phyloP scores from a whole-genome alignment of 2,329 filamentous ascomycete genomes.

The Beauveria scarabaeidicola region DNA sequence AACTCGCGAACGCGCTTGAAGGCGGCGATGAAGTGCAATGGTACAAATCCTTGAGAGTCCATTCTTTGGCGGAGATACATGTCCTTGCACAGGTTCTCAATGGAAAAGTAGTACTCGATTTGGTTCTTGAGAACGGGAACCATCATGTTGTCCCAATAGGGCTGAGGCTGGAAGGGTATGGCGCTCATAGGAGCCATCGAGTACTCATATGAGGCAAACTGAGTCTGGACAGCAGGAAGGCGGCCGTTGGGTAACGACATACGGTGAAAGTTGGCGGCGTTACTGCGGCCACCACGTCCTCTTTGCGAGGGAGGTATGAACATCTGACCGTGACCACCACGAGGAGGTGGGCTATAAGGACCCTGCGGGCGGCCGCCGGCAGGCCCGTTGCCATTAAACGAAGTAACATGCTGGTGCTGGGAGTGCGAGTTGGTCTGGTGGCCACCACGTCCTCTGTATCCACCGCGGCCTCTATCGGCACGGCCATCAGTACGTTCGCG shows the following conservation, averaged over 20 bases:
- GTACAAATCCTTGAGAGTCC: constrained; percentile 91
- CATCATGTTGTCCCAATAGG: constrained; percentile 45
- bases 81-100: constrained; percentile 93
- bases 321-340: constrained; percentile 27
- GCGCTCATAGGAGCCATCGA: constrained; percentile 30
- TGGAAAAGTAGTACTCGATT: constrained; percentile 92
- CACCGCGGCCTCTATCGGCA: constrained; percentile 34
- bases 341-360: constrained; percentile 36
- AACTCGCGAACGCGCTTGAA: constrained; percentile 62
- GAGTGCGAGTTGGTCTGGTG: constrained; percentile 31
- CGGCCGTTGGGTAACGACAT: constrained; percentile 32
- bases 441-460: constrained; percentile 37
- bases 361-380: constrained; percentile 25
- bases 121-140: constrained; percentile 37
- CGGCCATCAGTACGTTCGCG: constrained; percentile 30
- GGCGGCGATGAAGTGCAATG: constrained; percentile 65
- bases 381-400: constrained; percentile 29
- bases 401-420: constrained; percentile 25
- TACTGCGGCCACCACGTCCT: constrained; percentile 22
- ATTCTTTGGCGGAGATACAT: constrained; percentile 80
- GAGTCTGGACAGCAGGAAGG: constrained; percentile 29
- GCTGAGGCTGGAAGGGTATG: constrained; percentile 28
- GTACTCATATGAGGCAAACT: constrained; percentile 31
- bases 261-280: constrained; percentile 27
- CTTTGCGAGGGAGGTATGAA: constrained; percentile 26